These are phyloP conservation scores for Aspergillus taichungensis DNA, from an alignment of 495 filamentous ascomycete genomes.

Conservation along the genomic window DNA sequence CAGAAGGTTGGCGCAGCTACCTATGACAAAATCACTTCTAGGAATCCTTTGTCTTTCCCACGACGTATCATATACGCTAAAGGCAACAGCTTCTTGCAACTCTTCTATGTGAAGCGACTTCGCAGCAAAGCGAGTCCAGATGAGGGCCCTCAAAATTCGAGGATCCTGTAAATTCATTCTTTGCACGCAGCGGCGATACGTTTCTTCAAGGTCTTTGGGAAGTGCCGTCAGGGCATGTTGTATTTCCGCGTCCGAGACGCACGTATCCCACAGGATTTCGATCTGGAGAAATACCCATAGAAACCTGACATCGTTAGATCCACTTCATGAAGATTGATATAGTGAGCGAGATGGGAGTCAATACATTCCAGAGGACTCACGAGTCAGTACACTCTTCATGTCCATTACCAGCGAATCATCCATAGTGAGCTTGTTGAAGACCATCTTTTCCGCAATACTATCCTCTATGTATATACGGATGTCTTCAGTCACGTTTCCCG, in stretches of 20 bases:
- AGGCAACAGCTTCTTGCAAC: constrained; percentile 25
- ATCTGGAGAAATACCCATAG: constrained; percentile 22
- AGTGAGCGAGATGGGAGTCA: no score
- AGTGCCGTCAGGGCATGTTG: constrained; percentile 9
- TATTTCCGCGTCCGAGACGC: constrained; percentile 17
- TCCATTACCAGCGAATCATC: constrained; percentile 8
- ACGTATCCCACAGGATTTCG: constrained; percentile 23
- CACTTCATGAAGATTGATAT: no score
- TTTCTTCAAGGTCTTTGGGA: constrained; percentile 19
- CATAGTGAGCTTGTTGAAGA: constrained; percentile 13
- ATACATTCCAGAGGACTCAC: constrained; percentile 15
- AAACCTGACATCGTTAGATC: constrained; percentile 15
- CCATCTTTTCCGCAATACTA: constrained; percentile 13
- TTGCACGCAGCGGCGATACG: constrained; percentile 12
- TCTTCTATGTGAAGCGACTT: constrained; percentile 25
- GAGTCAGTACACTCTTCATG: constrained; percentile 5
- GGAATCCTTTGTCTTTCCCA: constrained; percentile 21
- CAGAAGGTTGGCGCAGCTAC: constrained; percentile 24
- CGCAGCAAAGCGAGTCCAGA: constrained; percentile 23
- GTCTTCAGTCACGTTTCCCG: constrained; percentile 13
- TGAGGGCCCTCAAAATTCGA: constrained; percentile 9
- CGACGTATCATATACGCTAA: constrained; percentile 11
- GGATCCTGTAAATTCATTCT: constrained; percentile 10
- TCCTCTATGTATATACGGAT: constrained; percentile 15
- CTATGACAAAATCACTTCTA: constrained; percentile 13